Evolutionary conservation across 805 yeast genomes (phyloP).

Genomic region (Teunomyces pallodes): DNA sequence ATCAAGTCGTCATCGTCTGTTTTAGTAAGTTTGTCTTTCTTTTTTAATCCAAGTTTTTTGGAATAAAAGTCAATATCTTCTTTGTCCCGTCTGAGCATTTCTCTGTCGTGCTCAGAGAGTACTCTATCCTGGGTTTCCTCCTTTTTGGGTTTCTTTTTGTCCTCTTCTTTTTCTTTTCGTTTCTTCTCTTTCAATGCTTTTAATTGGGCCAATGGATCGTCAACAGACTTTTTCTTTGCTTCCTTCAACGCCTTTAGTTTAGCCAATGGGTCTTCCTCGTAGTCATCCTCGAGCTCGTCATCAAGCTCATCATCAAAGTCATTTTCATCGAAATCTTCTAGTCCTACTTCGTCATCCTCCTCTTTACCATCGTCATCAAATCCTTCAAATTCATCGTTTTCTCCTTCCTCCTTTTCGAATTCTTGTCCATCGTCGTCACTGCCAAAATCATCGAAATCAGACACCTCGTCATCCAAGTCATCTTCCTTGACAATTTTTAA

Average conservation of each 20-base stretch:
- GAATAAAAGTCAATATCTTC: constrained; percentile 82
- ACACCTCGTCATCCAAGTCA: constrained; percentile 16
- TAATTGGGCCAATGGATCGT: constrained; percentile 4
- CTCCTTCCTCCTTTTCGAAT: constrained; percentile 32
- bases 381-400: constrained; percentile 38
- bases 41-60: constrained; percentile 66
- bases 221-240: constrained; percentile 8
- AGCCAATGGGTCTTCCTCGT: constrained; percentile 22
- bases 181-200: constrained; percentile 10
- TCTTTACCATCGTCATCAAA: constrained; percentile 27
- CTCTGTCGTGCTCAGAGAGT: constrained; percentile 44
- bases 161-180: constrained; percentile 7
- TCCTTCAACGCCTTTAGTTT: constrained; percentile 20
- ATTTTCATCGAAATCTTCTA: constrained; percentile 6
- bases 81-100: constrained; percentile 58
- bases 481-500: constrained; percentile 30
- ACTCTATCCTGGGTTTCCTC: constrained; percentile 8
- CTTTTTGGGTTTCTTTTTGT: constrained; percentile 8
- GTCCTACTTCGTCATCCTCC: constrained; percentile 3
- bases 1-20: constrained; percentile 68
- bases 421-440: constrained; percentile 24
- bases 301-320: constrained; percentile 8
- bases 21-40: constrained; percentile 44
- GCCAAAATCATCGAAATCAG: constrained; percentile 12
- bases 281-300: constrained; percentile 13